These are phyloP conservation scores for Aspergillus carbonarius DNA, from an alignment of 2,329 filamentous ascomycete species.

Conservation along the genomic window DNA sequence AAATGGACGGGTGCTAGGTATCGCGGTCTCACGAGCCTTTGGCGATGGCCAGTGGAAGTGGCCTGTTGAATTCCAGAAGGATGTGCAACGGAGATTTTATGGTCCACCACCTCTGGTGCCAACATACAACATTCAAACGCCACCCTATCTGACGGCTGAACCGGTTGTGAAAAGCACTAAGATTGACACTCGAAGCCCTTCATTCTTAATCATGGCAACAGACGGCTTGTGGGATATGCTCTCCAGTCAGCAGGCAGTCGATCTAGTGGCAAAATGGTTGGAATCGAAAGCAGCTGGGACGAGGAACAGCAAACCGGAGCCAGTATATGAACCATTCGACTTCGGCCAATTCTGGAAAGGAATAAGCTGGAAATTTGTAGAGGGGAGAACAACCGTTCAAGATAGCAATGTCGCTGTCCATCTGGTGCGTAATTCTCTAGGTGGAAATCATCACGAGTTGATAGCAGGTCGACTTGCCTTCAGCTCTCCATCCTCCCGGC, in stretches of 20 bases:
- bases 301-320: slow-evolving; percentile 31
- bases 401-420: slow-evolving; percentile 55
- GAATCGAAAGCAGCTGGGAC: slow-evolving; percentile 37
- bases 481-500: slow-evolving; percentile 30
- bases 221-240: slow-evolving; percentile 68
- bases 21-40: slow-evolving; percentile 65
- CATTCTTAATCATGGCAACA: slow-evolving; percentile 66
- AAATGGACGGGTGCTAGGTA: slow-evolving; percentile 62
- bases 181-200: slow-evolving; percentile 48
- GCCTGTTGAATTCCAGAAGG: slow-evolving; percentile 50
- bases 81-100: slow-evolving; percentile 35
- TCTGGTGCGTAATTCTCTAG: slow-evolving; percentile 54
- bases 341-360: slow-evolving; percentile 23
- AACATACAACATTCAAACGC: slow-evolving; percentile 51
- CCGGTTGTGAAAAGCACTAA: slow-evolving; percentile 61
- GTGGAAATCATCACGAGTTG: slow-evolving; percentile 45
- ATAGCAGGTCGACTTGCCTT: slow-evolving; percentile 31
- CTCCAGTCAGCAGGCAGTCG: slow-evolving; percentile 57
- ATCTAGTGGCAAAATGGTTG: slow-evolving; percentile 58
- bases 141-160: slow-evolving; percentile 67
- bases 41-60: slow-evolving; percentile 71
- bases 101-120: too few species aligned
- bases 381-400: slow-evolving; percentile 50
- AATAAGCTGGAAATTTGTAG: slow-evolving; percentile 33
- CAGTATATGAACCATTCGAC: slow-evolving; percentile 19